Conservation (phyloP, 192 early-diverging fungal genomes). For the Backusella liffmaniae region DNA sequence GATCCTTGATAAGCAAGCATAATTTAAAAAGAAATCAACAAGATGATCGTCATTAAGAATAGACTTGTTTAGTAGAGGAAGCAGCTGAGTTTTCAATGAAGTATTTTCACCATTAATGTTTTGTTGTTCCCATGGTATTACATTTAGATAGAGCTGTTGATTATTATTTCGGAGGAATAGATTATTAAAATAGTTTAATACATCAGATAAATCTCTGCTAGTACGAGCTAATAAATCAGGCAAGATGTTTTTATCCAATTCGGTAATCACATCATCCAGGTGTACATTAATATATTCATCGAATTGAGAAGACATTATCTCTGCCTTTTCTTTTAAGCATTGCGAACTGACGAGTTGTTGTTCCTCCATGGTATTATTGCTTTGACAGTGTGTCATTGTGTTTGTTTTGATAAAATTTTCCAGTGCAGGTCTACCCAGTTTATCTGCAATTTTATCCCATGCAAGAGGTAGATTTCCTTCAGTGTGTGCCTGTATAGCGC, state of each 20-base stretch:
- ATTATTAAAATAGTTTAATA: conserved; percentile 25
- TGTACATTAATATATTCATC: conserved; percentile 19
- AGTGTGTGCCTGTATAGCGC: conserved; percentile 28
- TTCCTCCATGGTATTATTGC: neutral
- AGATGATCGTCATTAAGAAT: conserved; percentile 13
- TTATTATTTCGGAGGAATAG: conserved; percentile 9
- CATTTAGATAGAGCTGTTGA: conserved; percentile 10
- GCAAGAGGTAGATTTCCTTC: conserved; percentile 19
- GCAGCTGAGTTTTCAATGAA: neutral
- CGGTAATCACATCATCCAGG: neutral
- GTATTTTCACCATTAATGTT: neutral
- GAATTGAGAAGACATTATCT: neutral
- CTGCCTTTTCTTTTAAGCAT: conserved; percentile 23
- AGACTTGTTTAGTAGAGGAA: neutral
- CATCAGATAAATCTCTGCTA: conserved; percentile 13
- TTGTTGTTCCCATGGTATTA: conserved; percentile 13
- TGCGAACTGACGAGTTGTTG: neutral
- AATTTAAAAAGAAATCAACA: conserved; percentile 15
- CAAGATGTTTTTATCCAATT: conserved; percentile 8
- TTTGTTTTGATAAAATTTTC: conserved; percentile 5
- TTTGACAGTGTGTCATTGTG: neutral
- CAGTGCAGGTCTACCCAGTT: conserved; percentile 19
- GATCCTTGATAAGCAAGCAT: conserved; percentile 13
- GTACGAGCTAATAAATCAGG: conserved; percentile 21
- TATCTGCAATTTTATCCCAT: conserved; percentile 26